Evolutionary conservation across 129 eudicot species (phyloP).

Genomic region (Chrysanthemum makinoi): DNA sequence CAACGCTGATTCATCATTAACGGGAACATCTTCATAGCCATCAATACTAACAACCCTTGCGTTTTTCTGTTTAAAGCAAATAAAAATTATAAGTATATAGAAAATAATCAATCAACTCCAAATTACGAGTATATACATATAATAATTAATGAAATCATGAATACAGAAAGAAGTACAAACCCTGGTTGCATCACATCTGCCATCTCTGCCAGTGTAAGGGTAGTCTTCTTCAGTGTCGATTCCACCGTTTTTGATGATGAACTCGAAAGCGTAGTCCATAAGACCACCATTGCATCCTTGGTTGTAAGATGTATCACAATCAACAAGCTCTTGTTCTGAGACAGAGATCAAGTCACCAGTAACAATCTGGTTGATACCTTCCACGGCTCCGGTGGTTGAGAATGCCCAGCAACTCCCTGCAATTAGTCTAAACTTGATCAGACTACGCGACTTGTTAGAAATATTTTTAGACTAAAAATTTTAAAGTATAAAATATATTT

Average conservation of each 20-base stretch:
- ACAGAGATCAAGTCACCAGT: constrained; percentile 56
- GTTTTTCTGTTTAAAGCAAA: constrained; percentile 49
- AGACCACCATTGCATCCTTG: constrained; percentile 93
- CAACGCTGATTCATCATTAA: constrained; percentile 59
- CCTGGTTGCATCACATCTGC: constrained; percentile 63
- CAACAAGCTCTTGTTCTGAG: constrained; percentile 97
- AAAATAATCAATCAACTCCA: no score
- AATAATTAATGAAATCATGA: background rate
- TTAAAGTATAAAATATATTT: no score
- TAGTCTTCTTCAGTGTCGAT: constrained; percentile 83
- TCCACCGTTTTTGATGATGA: constrained; percentile 83
- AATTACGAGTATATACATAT: background rate
- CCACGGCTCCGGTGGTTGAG: constrained; percentile 75
- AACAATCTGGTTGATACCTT: constrained; percentile 74
- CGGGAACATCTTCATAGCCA: constrained; percentile 73
- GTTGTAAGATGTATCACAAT: constrained; percentile 61
- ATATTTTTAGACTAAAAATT: no score
- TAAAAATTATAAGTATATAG: no score
- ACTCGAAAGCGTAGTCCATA: constrained; percentile 87
- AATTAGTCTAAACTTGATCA: constrained; percentile 7
- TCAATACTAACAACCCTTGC: constrained; percentile 71
- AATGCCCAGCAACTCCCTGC: constrained; percentile 99
- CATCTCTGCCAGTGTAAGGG: constrained; percentile 68
- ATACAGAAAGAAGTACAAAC: constrained; percentile 26
- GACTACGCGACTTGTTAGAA: background rate